Percentiles rank a stretch among this genome's conserved stretches.
Evolutionary conservation across 441 rosid genomes (phyloP).

Genomic region (Erodium trifolium): DNA sequence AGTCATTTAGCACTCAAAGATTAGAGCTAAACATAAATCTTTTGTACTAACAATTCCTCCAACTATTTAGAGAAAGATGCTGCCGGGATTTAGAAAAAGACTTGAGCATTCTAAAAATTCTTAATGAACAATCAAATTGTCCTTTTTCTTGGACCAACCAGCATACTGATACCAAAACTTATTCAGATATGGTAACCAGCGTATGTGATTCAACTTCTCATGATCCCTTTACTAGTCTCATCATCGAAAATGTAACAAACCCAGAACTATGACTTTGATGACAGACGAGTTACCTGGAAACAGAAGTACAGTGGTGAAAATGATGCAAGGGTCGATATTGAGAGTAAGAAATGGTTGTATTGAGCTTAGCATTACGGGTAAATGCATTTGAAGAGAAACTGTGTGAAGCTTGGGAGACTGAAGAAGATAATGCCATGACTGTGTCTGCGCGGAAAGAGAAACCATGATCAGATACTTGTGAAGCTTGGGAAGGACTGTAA

Average conservation of each 20-base stretch:
- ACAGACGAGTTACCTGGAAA: slow-evolving; percentile 27
- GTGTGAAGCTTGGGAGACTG: slow-evolving; percentile 21
- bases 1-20: too few relatives aligned
- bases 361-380: slow-evolving; percentile 6
- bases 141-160: background rate
- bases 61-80: background rate
- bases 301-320: slow-evolving; percentile 6
- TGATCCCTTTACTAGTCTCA: background rate
- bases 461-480: background rate
- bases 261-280: background rate
- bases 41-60: background rate
- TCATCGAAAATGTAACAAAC: background rate
- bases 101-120: background rate
- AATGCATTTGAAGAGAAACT: slow-evolving; percentile 22
- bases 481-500: too few relatives aligned
- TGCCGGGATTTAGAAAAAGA: too few relatives aligned
- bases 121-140: background rate
- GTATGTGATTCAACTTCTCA: background rate
- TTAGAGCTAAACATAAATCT: too few relatives aligned
- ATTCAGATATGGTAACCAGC: background rate
- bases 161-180: background rate
- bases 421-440: slow-evolving; percentile 29
- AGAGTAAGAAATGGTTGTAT: slow-evolving; percentile 13
- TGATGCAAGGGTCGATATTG: slow-evolving; percentile 20
- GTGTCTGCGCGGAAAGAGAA: background rate